Evolutionary conservation across 805 yeast species (phyloP).

Genomic region (Wickerhamiella lipophila): DNA sequence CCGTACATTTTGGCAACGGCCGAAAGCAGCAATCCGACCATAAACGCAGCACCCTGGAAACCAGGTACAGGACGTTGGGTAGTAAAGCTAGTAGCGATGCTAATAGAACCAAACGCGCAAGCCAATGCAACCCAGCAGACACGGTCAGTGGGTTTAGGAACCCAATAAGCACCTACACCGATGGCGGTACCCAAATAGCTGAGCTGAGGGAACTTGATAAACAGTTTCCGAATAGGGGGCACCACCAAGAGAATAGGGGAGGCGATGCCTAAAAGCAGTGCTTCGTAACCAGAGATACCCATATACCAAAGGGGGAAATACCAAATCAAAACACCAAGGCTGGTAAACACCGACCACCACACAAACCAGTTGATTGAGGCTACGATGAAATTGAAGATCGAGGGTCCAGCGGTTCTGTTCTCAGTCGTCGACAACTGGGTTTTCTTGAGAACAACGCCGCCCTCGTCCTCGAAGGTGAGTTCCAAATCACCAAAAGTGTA

Average conservation of each 20-base stretch:
- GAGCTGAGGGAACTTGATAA: conserved; percentile 38
- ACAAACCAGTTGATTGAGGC: conserved; percentile 50
- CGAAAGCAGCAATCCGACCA: conserved; percentile 61
- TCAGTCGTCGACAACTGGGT: too few relatives aligned
- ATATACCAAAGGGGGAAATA: conserved; percentile 95
- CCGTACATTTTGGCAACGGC: conserved; percentile 61
- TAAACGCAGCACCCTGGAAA: conserved; percentile 44
- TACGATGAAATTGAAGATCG: conserved; percentile 23
- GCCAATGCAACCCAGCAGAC: conserved; percentile 57
- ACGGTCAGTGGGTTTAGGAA: conserved; percentile 57
- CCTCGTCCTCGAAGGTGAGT: conserved; percentile 30
- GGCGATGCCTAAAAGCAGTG: conserved; percentile 43
- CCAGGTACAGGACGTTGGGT: conserved; percentile 26
- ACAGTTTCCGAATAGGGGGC: conserved; percentile 33
- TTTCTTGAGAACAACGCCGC: conserved; percentile 18
- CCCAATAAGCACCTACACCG: conserved; percentile 66
- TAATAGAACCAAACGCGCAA: conserved; percentile 44
- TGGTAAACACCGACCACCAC: conserved; percentile 75
- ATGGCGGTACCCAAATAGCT: conserved; percentile 42
- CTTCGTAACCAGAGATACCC: conserved; percentile 95
- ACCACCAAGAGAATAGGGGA: conserved; percentile 45
- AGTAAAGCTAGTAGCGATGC: conserved; percentile 45
- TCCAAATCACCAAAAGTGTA: conserved; percentile 56
- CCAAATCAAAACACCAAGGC: conserved; percentile 83
- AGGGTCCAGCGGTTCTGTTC: too few relatives aligned